phyloP scores from a whole-genome alignment of 1,284 basidiomycete species.

The Megacollybia platyphylla region DNA sequence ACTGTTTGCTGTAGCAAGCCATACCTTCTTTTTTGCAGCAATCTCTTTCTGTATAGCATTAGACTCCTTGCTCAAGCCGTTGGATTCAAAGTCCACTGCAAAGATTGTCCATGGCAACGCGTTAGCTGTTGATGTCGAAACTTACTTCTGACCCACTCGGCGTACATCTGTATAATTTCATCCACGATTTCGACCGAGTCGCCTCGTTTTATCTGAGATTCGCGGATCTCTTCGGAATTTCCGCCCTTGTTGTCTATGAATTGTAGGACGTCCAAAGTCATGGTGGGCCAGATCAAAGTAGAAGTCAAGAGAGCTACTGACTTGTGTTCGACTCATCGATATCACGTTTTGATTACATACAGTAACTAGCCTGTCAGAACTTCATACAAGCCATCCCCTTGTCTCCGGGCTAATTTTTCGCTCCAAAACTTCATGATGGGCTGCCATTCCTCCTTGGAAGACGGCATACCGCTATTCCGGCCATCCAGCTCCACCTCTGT shows the following conservation, averaged over 20 bases:
- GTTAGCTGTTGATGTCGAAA: conserved; percentile 9
- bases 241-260: conserved; percentile 87
- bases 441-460: conserved; percentile 66
- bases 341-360: conserved; percentile 1
- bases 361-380: conserved; percentile 37
- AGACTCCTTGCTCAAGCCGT: conserved; percentile 69
- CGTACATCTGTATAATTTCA: conserved; percentile 87
- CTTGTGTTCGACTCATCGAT: conserved; percentile 1
- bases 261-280: conserved; percentile 69
- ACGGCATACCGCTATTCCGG: conserved; percentile 55
- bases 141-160: conserved; percentile 86
- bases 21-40: conserved; percentile 83
- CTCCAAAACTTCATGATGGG: conserved; percentile 85
- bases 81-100: conserved; percentile 77
- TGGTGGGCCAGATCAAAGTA: conserved; percentile 10
- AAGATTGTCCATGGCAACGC: not conserved
- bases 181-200: conserved; percentile 87
- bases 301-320: not conserved
- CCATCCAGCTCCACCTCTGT: conserved; percentile 30
- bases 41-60: conserved; percentile 94
- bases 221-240: conserved; percentile 84
- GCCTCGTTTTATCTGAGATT: conserved; percentile 87
- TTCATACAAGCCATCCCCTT: conserved; percentile 63
- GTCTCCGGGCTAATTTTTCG: conserved; percentile 44
- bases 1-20: conserved; percentile 2